These are phyloP conservation scores for Harrya chromipes DNA, from an alignment of 768 basidiomycete species.

Conservation along the genomic window DNA sequence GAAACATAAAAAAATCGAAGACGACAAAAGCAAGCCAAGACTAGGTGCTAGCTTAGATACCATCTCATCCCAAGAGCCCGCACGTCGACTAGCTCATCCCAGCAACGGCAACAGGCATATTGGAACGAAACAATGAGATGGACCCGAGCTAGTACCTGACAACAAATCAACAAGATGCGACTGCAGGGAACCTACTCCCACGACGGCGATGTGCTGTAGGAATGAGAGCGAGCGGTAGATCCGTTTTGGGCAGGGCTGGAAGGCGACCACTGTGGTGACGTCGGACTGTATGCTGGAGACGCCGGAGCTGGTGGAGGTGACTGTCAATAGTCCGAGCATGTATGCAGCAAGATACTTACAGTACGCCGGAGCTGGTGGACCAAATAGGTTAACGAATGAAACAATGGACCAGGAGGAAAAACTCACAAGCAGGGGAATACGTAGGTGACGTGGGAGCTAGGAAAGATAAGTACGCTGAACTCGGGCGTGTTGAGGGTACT, in stretches of 20 bases:
- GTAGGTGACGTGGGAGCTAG: constrained; percentile 83
- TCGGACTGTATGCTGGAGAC: constrained; percentile 83
- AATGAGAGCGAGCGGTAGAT: constrained; percentile 37
- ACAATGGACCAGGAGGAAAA: neutral
- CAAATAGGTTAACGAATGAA: constrained; percentile 5
- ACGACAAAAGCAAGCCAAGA: constrained; percentile 19
- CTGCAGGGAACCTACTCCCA: constrained; percentile 39
- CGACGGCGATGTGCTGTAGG: constrained; percentile 50
- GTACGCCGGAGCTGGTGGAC: constrained; percentile 65
- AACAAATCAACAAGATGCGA: constrained; percentile 9
- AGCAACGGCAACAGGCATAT: constrained; percentile 6
- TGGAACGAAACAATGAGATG: neutral
- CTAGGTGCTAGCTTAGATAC: constrained; percentile 21
- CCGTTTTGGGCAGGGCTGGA: constrained; percentile 68
- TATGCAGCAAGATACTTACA: constrained; percentile 46
- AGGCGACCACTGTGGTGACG: constrained; percentile 81
- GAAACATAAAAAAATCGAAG: constrained; percentile 11
- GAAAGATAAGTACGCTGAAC: constrained; percentile 10
- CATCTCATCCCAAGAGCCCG: constrained; percentile 10
- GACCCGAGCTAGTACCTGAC: constrained; percentile 11
- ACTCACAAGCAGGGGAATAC: constrained; percentile 86
- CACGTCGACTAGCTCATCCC: constrained; percentile 5
- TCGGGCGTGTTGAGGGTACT: constrained; percentile 25
- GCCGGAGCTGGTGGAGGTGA: constrained; percentile 56
- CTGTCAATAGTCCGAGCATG: constrained; percentile 6